Evolutionary conservation across 1,139 yeast genomes (phyloP), one percentile per base, ranked within the genome.

Genomic region (Debaryomycetaceae sp.): DNA sequence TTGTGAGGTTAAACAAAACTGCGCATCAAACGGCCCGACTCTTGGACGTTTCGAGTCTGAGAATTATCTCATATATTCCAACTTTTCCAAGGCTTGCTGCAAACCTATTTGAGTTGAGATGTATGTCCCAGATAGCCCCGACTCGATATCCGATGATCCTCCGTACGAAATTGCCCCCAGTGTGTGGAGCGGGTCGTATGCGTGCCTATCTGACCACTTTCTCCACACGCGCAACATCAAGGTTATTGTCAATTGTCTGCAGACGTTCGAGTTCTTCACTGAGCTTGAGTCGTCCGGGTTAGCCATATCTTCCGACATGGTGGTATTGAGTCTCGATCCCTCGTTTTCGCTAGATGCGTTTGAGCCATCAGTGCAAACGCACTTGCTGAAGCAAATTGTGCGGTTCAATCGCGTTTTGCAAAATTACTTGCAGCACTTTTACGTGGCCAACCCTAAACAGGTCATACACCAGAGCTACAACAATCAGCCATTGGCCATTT

Each of bases 301-400:
- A 10, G 45, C 52, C 5, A 42, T 66, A 5, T 55, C 68, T 5
- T 58, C 68, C 5, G 71, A 67, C 40, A 56, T 64, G 37, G 51
- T 66, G 7, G 48, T 66, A 19, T 43, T 67, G 27, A 57, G 61
- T 35, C 51, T 66, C 39, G 73, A 67, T 43, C 67, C 70, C 3
- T 39, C 51, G 16, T 61, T 61, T 36, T 51, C 51, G 30, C 32
- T 36, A 8, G 44, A 41, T 16, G 35, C 36, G 30, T 49, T 41
- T 29, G 23, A 27, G 12, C 38, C 43, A 19, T 49, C 44, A 26
- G 56, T 48, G 31, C 44, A 45, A 31, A 34, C 18, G 6, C 38
- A 51, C 18, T 45, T 54, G 23, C 35, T 42, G 26, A 56, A 55
- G 29, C 62, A 61, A 38, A 42, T 46, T 22, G 25, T 33, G 15